Base-by-base conservation (phyloP, 106 monocot genomes). In the Xerophyta viscosa region DNA sequence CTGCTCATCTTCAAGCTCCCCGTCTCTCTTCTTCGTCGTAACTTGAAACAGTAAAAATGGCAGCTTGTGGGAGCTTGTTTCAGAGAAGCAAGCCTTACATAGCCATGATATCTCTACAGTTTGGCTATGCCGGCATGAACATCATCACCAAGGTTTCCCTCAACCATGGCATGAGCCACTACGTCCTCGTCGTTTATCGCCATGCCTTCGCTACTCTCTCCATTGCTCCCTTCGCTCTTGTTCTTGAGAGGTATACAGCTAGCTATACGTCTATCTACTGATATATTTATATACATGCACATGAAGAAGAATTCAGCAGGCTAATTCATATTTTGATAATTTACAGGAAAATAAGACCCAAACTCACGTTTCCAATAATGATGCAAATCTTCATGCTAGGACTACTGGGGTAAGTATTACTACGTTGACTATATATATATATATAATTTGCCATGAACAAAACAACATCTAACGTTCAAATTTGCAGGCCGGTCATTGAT, bases 121-220 rank as follows among this genome's bases (percentile, higher is more conserved):
- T 84, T 28, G 84, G 84, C 15, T 91, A 91, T 24, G 84, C 90
- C 12, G 90, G 84, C 27, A 91, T 91, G 90, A 91, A 84, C 54
- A 67, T 91, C 19, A 75, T 91, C 63, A 78, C 81, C 37, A 84
- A 84, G 64, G 77, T 91, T 20, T 84, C 84, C 5, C 84, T 91
- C 53, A 78, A 77, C 68, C 74, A 55, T 23, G 90, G 90, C 50
- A 84, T 91, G 84, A 84, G 84, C 61, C 90, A 91, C 62, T 91
- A 85, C 41, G 84, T 81, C 0, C 81, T 85, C 36, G 91, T 91
- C 9, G 85, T 91, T 37, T 91, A 91, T 51, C 74, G 91, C 44
- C 85, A 85, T 53, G 85, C 81, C 41, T 81, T 85, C 33, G 91
- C 85, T 22, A 75, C 91, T 39, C 64, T 91, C 26, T 78, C 85